Conservation (phyloP, 495 filamentous ascomycete genomes). For the Annulohypoxylon stygium region DNA sequence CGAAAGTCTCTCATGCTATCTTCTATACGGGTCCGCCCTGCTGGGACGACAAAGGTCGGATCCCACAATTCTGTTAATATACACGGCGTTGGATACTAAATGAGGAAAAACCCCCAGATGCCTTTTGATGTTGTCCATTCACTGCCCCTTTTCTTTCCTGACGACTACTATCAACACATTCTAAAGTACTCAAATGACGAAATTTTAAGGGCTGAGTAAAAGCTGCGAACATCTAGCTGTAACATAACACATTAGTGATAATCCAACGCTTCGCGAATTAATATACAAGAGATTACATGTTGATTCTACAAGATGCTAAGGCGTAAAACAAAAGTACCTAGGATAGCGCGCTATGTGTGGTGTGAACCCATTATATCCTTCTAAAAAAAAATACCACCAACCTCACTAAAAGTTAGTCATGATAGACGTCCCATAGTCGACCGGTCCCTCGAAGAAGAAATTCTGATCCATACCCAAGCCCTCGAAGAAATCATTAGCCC, state of each 20-base stretch:
- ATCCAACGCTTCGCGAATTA: not conserved
- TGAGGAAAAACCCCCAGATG: not conserved
- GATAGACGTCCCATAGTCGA: constrained; percentile 27
- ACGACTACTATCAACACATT: too few relatives aligned
- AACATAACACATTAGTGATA: not conserved
- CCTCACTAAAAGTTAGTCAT: constrained; percentile 18
- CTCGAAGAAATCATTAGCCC: constrained; percentile 44
- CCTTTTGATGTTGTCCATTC: not conserved
- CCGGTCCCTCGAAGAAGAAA: constrained; percentile 39
- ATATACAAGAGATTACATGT: not conserved
- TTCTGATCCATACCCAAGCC: constrained; percentile 41
- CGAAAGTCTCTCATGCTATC: constrained; percentile 3
- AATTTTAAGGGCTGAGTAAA: not conserved
- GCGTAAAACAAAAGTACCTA: too few relatives aligned
- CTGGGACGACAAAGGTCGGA: constrained; percentile 1
- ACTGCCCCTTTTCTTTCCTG: too few relatives aligned
- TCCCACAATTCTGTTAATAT: not conserved
- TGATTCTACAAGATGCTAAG: not conserved
- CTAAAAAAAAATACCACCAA: not conserved
- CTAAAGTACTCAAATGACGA: too few relatives aligned
- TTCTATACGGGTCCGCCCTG: not conserved
- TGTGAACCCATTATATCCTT: not conserved
- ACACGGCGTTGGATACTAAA: not conserved
- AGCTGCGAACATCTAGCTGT: not conserved
- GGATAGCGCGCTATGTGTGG: not conserved